These are phyloP conservation scores for Coccomyxa sp. DNA, from an alignment of 139 green algal species.

Conservation along the genomic window DNA sequence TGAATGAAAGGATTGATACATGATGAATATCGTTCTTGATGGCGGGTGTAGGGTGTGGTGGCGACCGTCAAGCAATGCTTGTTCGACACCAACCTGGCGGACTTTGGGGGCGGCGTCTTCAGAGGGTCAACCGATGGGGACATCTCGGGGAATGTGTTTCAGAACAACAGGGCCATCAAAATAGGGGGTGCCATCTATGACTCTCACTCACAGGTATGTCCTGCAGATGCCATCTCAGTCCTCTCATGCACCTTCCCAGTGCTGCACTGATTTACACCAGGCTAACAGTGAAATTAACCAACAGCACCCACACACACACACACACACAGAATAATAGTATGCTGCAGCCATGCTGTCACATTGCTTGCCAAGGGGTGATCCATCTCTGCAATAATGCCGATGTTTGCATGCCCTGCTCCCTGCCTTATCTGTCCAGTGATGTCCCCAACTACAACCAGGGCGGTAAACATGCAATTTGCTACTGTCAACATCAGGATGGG, in stretches of 20 bases:
- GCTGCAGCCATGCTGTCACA: no score
- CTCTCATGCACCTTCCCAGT: not conserved
- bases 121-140: constrained; percentile 3
- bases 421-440: no score
- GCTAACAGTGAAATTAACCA: not conserved
- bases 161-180: not conserved
- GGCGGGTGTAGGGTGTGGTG: not conserved
- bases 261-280: not conserved
- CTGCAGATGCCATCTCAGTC: not conserved
- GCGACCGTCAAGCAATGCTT: constrained; percentile 1
- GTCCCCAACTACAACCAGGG: no score
- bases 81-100: constrained; percentile 5
- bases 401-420: no score
- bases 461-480: not conserved
- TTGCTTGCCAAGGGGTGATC: no score
- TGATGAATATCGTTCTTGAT: not conserved
- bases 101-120: constrained; percentile 5
- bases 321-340: not conserved
- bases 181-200: constrained; percentile 12
- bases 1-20: not conserved
- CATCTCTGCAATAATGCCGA: no score
- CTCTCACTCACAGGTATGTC: constrained; percentile 3
- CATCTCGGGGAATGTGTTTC: not conserved
- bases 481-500: not conserved
- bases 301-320: not conserved